These are phyloP conservation scores for Penicillium sp. DNA, from an alignment of 2,329 filamentous ascomycete species.

Conservation along the genomic window DNA sequence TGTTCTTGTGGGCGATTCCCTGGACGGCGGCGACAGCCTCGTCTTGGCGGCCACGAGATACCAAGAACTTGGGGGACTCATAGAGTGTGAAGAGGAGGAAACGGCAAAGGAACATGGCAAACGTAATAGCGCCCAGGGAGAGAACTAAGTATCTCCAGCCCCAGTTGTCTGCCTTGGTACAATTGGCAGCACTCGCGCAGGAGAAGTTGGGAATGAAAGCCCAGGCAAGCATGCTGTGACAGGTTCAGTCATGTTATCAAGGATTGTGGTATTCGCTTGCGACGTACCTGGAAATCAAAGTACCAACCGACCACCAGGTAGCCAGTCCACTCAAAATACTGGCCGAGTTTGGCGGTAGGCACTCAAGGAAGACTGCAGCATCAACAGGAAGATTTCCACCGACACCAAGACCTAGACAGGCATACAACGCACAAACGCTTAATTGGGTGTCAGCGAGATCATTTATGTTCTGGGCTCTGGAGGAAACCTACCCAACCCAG, in stretches of 20 bases:
- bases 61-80: slow-evolving; percentile 81
- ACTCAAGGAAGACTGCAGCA: slow-evolving; percentile 69
- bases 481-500: slow-evolving; percentile 55
- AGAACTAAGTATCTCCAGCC: slow-evolving; percentile 75
- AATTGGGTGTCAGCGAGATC: not conserved
- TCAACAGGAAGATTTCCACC: slow-evolving; percentile 66
- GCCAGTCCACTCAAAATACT: slow-evolving; percentile 77
- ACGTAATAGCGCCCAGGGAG: slow-evolving; percentile 68
- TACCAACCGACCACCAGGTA: slow-evolving; percentile 83
- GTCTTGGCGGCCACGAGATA: slow-evolving; percentile 72
- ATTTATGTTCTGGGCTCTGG: not conserved
- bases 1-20: slow-evolving; percentile 73
- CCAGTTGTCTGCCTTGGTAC: slow-evolving; percentile 54
- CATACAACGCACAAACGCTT: slow-evolving; percentile 59
- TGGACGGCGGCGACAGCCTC: slow-evolving; percentile 81
- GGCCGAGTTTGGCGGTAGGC: slow-evolving; percentile 72
- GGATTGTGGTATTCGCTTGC: not conserved
- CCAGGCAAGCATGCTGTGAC: slow-evolving; percentile 62
- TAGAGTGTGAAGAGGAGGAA: slow-evolving; percentile 76
- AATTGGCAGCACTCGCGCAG: slow-evolving; percentile 35
- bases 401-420: slow-evolving; percentile 66
- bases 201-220: slow-evolving; percentile 70
- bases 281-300: slow-evolving; percentile 61
- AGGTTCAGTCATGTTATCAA: not conserved
- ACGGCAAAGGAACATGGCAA: slow-evolving; percentile 72